phyloP scores from a whole-genome alignment of 768 basidiomycete genomes.

The Podaxis sp. region DNA sequence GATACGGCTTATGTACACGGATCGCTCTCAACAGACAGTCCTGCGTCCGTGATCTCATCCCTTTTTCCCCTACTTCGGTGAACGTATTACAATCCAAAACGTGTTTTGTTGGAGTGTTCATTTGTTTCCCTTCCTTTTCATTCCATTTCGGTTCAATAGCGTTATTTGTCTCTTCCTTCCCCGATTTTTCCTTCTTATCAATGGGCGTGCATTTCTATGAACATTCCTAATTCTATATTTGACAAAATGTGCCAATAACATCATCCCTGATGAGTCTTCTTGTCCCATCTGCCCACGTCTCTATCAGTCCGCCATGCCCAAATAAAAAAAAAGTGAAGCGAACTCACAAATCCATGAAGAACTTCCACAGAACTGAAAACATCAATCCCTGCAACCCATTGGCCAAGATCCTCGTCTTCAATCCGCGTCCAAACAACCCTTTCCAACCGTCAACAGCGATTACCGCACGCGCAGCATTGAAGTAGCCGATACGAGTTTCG shows the following conservation, averaged over 20 bases:
- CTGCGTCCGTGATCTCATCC: no score
- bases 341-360: conserved; percentile 86
- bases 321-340: neutral
- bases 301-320: neutral
- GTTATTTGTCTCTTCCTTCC: no score
- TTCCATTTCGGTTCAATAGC: no score
- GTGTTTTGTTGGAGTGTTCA: no score
- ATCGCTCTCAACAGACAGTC: no score
- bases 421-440: conserved; percentile 85
- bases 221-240: neutral
- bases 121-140: no score
- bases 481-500: conserved; percentile 76
- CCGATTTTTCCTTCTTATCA: no score
- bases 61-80: no score
- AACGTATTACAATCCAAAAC: no score
- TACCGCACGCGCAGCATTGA: conserved; percentile 75
- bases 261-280: conserved; percentile 23
- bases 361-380: conserved; percentile 89
- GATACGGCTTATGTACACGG: no score
- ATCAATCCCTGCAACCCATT: conserved; percentile 92
- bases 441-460: conserved; percentile 71
- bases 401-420: conserved; percentile 86
- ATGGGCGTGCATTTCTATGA: neutral
- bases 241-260: neutral
- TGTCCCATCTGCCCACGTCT: conserved; percentile 27